Conservation (phyloP, 495 filamentous ascomycete species). For the Annulohypoxylon moriforme region DNA sequence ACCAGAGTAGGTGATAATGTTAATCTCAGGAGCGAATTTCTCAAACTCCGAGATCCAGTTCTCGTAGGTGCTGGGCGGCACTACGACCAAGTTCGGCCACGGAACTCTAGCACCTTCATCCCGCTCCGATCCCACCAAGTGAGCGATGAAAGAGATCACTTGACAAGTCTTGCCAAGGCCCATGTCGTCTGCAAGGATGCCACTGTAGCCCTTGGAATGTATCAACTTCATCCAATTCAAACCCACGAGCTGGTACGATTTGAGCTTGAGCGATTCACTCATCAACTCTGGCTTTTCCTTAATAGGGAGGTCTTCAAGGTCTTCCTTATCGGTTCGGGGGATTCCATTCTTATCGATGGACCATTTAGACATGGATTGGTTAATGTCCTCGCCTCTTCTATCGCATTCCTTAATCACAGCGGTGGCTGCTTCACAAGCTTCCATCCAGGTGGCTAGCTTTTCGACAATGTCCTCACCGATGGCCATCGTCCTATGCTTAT, state of each 20-base stretch:
- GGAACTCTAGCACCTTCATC: not conserved
- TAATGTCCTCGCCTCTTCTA: slow-evolving; percentile 34
- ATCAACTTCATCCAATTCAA: slow-evolving; percentile 92
- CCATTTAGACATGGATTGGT: slow-evolving; percentile 40
- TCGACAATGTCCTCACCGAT: slow-evolving; percentile 57
- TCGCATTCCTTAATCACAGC: slow-evolving; percentile 48
- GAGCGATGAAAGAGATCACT: slow-evolving; percentile 90
- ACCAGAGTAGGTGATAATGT: slow-evolving; percentile 85
- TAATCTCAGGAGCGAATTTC: slow-evolving; percentile 81
- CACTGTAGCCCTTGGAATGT: slow-evolving; percentile 78
- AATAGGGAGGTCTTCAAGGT: slow-evolving; percentile 48
- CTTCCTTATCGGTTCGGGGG: slow-evolving; percentile 9
- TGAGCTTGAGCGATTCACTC: slow-evolving; percentile 75
- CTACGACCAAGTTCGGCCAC: slow-evolving; percentile 86
- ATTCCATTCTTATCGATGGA: slow-evolving; percentile 41
- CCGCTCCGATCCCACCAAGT: slow-evolving; percentile 70
- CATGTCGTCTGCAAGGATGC: slow-evolving; percentile 98
- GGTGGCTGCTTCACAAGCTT: slow-evolving; percentile 45
- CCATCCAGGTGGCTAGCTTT: slow-evolving; percentile 42
- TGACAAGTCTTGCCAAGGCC: slow-evolving; percentile 97
- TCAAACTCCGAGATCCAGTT: slow-evolving; percentile 95
- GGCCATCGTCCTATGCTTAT: slow-evolving; percentile 49
- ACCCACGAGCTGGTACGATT: slow-evolving; percentile 93
- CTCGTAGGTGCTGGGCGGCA: slow-evolving; percentile 91
- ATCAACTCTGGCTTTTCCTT: slow-evolving; percentile 80